These are phyloP conservation scores for Ophiostoma populinum DNA, from an alignment of 2,329 filamentous ascomycete genomes.

Conservation along the genomic window DNA sequence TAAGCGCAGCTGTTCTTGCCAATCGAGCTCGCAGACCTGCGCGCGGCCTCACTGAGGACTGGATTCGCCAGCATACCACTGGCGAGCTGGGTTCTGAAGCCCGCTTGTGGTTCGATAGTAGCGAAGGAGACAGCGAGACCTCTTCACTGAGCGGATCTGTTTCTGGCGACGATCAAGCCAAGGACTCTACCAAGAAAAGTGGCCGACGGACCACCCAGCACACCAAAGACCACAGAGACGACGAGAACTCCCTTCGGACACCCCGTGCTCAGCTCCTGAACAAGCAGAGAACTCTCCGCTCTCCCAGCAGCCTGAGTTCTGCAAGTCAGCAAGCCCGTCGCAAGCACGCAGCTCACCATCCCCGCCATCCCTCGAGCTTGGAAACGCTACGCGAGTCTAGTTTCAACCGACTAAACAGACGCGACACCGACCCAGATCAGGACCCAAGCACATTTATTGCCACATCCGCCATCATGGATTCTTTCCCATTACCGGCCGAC, in stretches of 20 bases:
- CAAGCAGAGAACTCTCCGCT: background rate
- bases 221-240: conserved; percentile 15
- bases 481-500: background rate
- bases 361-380: conserved; percentile 33
- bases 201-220: conserved; percentile 15
- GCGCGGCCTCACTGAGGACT: conserved; percentile 59
- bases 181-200: conserved; percentile 1
- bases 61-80: conserved; percentile 74
- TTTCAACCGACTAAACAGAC: conserved; percentile 12
- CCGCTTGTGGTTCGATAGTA: conserved; percentile 67
- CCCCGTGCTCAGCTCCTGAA: conserved; percentile 3
- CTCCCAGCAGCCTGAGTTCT: background rate
- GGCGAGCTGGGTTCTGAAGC: conserved; percentile 50
- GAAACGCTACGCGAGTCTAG: conserved; percentile 33
- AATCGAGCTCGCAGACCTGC: conserved; percentile 43
- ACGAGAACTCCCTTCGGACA: conserved; percentile 7
- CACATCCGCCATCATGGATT: conserved; percentile 4
- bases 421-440: background rate
- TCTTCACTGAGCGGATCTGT: conserved; percentile 56
- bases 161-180: conserved; percentile 29
- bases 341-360: conserved; percentile 20
- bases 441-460: background rate
- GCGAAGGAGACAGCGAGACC: conserved; percentile 53
- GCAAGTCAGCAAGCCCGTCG: background rate
- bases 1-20: conserved; percentile 42